A percentile compares a stretch with the other conserved stretches of the same genome.
Evolutionary conservation across 73 alveolate genomes (phyloP).

Genomic region (Stentor coeruleus): DNA sequence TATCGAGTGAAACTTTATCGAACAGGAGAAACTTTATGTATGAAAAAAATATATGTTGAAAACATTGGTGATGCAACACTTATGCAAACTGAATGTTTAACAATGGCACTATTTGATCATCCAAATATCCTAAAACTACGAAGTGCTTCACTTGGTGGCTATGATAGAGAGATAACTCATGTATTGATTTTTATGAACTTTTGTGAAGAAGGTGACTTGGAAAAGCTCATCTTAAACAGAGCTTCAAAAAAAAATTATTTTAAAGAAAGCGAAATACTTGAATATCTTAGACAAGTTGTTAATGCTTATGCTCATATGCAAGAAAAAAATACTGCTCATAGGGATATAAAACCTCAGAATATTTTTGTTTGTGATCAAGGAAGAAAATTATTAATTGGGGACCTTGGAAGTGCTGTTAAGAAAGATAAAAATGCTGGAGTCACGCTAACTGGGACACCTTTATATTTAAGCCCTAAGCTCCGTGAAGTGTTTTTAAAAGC

Average conservation of each 20-base stretch:
- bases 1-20: not conserved
- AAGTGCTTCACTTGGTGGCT: not conserved
- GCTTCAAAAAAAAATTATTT: too few relatives aligned
- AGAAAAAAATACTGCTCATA: not conserved
- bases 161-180: not conserved
- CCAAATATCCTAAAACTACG: not conserved
- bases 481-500: not conserved
- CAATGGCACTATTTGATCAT: not conserved
- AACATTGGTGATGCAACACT: not conserved
- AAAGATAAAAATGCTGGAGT: not conserved
- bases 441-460: not conserved
- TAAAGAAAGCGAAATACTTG: not conserved
- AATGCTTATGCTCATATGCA: not conserved
- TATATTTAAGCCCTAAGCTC: not conserved
- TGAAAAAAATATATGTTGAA: not conserved
- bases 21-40: not conserved
- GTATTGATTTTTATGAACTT: not conserved
- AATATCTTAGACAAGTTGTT: not conserved
- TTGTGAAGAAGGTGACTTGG: not conserved
- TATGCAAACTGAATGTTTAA: not conserved
- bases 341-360: slow-evolving; percentile 2
- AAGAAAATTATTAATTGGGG: not conserved
- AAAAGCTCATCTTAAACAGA: too few relatives aligned
- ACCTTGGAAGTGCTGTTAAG: not conserved
- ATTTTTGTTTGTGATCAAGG: not conserved